These are phyloP conservation scores for Inga laurina DNA, from an alignment of 306 rosid species.

Conservation along the genomic window DNA sequence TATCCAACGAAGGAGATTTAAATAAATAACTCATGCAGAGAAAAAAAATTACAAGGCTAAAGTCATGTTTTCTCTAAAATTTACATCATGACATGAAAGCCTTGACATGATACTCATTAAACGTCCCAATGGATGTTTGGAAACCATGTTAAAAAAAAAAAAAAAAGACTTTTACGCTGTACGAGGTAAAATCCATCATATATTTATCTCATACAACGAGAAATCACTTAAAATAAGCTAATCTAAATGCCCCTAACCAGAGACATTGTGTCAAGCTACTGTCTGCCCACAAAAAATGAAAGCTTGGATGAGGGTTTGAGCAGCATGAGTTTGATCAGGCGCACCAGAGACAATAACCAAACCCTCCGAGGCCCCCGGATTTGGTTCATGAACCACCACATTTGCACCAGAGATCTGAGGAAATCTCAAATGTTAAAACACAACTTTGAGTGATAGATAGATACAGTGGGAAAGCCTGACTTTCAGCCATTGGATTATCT, in stretches of 20 bases:
- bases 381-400: constrained; percentile 61
- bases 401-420: constrained; percentile 75
- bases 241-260: not conserved
- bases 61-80: not conserved
- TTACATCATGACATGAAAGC: not conserved
- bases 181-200: too few relatives aligned
- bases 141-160: too few relatives aligned
- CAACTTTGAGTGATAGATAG: not conserved
- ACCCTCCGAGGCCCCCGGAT: constrained; percentile 64
- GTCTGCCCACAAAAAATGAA: constrained; percentile 76
- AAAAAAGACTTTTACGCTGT: too few relatives aligned
- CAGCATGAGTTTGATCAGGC: constrained; percentile 60
- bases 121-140: not conserved
- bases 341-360: constrained; percentile 58
- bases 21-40: not conserved
- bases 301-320: constrained; percentile 85
- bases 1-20: not conserved
- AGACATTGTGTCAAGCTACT: constrained; percentile 37
- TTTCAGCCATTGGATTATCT: not conserved
- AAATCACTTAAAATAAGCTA: too few relatives aligned
- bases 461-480: not conserved
- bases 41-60: not conserved
- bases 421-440: constrained; percentile 22
- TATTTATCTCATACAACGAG: too few relatives aligned
- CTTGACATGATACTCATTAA: not conserved